Conservation (phyloP, 2,329 filamentous ascomycete species). For the Massarina eburnea region DNA sequence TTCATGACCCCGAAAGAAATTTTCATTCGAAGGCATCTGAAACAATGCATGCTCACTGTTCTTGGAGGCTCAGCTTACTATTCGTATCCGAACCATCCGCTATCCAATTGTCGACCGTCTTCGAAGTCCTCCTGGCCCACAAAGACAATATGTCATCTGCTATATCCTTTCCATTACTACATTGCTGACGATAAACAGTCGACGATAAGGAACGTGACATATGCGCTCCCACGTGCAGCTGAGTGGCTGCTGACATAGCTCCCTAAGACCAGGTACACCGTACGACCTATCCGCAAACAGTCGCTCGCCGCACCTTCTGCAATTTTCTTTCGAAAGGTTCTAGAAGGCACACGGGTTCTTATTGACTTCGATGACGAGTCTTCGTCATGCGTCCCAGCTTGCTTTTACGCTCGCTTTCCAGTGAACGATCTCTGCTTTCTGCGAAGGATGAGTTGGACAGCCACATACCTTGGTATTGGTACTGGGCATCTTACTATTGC, state of each 20-base stretch:
- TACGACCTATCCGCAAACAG: constrained; percentile 1
- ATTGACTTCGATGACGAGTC: not conserved
- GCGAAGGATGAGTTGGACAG: not conserved
- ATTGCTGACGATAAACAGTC: not conserved
- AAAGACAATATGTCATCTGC: not conserved
- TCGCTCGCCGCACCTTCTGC: not conserved
- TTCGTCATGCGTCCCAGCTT: not conserved
- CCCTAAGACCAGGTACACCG: constrained; percentile 9
- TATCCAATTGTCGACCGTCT: no score
- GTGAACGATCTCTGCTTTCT: constrained; percentile 2
- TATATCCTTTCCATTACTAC: not conserved
- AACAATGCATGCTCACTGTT: no score
- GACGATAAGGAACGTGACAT: constrained; percentile 1
- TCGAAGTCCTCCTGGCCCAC: not conserved
- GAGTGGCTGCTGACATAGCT: constrained; percentile 15
- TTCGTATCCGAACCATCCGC: no score
- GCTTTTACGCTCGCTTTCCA: not conserved
- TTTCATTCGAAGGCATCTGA: no score
- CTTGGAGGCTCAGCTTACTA: no score
- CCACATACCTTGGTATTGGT: not conserved
- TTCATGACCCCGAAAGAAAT: no score
- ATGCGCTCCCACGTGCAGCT: constrained; percentile 12
- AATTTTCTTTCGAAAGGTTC: constrained; percentile 3
- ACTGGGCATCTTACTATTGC: not conserved
- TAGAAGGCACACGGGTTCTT: not conserved